A percentile compares a stretch with the other conserved stretches of the same genome.
phyloP scores from a whole-genome alignment of 2,329 filamentous ascomycete genomes.

The Penicillium sp. region DNA sequence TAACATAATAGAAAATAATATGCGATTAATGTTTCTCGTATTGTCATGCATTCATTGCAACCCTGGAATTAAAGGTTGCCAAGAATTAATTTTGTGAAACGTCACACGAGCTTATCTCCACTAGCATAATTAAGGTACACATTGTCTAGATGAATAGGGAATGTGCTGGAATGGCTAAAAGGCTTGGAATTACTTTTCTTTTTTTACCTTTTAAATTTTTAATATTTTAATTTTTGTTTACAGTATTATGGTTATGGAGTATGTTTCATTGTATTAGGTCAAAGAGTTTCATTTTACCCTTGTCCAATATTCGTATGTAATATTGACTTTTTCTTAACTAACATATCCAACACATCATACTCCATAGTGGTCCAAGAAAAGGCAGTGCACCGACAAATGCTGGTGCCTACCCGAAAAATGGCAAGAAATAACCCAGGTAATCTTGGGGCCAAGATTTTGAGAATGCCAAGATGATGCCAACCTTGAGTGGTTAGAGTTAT shows the following conservation, averaged over 20 bases:
- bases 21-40: conserved; percentile 17
- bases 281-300: neutral
- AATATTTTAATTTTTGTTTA: neutral
- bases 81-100: conserved; percentile 33
- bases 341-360: neutral
- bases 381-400: conserved; percentile 3
- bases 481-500: conserved; percentile 2
- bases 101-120: conserved; percentile 40
- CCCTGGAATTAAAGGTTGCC: conserved; percentile 32
- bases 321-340: neutral
- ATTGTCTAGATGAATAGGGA: conserved; percentile 13
- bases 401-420: conserved; percentile 8
- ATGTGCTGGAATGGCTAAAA: conserved; percentile 5
- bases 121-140: conserved; percentile 35
- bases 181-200: neutral
- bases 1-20: neutral
- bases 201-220: neutral
- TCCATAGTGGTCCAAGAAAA: neutral
- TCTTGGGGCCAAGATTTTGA: conserved; percentile 10
- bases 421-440: neutral
- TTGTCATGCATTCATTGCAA: conserved; percentile 28
- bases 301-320: neutral
- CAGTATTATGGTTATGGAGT: neutral
- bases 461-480: conserved; percentile 16
- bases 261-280: conserved; percentile 7